phyloP scores from a whole-genome alignment of 2,329 filamentous ascomycete genomes.

The Lachnellula hyalina region DNA sequence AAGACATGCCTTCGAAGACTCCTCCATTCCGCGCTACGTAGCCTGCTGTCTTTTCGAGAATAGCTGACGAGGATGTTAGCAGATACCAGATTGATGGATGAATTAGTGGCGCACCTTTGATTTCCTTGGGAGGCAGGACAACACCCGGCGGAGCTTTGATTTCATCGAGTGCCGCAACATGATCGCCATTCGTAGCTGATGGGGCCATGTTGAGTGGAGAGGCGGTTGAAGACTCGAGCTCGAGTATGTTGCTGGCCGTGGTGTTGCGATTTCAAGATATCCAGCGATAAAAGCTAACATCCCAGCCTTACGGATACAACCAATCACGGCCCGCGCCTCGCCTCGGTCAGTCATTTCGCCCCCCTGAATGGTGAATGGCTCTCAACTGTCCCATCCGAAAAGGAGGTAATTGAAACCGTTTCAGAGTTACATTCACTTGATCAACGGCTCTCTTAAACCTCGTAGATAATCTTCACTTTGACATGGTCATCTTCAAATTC shows the following conservation, averaged over 20 bases:
- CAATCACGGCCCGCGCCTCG: slow-evolving; percentile 8
- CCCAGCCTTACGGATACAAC: slow-evolving; percentile 3
- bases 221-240: background rate
- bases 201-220: slow-evolving; percentile 26
- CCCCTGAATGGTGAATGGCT: background rate
- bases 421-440: too few species aligned
- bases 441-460: too few species aligned
- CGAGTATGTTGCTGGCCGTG: background rate
- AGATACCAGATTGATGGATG: slow-evolving; percentile 29
- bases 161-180: slow-evolving; percentile 52
- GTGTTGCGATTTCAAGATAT: background rate
- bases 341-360: too few species aligned
- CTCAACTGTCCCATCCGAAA: background rate
- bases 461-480: too few species aligned
- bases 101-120: slow-evolving; percentile 50
- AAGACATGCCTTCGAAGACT: slow-evolving; percentile 49
- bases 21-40: slow-evolving; percentile 70
- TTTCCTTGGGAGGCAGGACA: slow-evolving; percentile 77
- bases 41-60: slow-evolving; percentile 91
- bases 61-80: slow-evolving; percentile 36
- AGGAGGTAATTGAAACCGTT: too few species aligned
- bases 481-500: too few species aligned
- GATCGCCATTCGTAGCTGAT: slow-evolving; percentile 44
- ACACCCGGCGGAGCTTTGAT: slow-evolving; percentile 77
- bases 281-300: background rate